Percentiles rank a stretch among this genome's conserved stretches.
Conservation (phyloP, 1,139 yeast genomes). For the Kodamaea suecica region DNA sequence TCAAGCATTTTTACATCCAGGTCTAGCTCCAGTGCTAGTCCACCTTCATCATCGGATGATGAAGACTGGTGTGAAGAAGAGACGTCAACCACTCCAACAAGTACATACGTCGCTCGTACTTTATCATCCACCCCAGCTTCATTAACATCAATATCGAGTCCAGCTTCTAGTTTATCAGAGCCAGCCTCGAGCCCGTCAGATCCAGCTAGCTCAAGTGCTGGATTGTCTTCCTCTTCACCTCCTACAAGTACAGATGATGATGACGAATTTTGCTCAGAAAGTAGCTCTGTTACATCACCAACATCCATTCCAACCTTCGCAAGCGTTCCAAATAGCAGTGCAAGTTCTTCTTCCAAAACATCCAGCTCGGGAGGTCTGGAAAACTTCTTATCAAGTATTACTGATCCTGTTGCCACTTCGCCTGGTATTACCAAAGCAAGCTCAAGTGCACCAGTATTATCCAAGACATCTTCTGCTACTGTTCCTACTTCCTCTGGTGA, state of each 20-base stretch:
- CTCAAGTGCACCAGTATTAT: not conserved
- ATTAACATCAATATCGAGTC: no score
- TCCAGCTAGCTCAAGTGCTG: not conserved
- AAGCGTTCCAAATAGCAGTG: no score
- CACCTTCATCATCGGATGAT: constrained; percentile 4
- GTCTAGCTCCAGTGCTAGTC: constrained; percentile 3
- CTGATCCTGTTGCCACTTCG: constrained; percentile 1
- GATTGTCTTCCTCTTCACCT: not conserved
- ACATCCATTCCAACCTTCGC: not conserved
- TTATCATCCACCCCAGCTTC: no score
- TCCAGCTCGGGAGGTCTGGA: no score
- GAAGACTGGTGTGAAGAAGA: no score
- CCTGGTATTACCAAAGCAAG: not conserved
- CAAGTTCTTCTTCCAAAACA: no score
- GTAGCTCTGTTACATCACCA: not conserved
- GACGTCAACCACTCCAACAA: no score
- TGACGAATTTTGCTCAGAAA: constrained; percentile 7
- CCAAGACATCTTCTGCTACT: constrained; percentile 4
- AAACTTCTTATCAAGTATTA: no score
- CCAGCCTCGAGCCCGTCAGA: no score
- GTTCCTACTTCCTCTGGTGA: no score
- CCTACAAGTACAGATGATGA: constrained; percentile 6
- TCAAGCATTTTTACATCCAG: constrained; percentile 5
- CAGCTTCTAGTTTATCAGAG: no score
- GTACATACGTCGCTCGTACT: no score